phyloP scores from a whole-genome alignment of 768 basidiomycete genomes.

The Tylopilus felleus region DNA sequence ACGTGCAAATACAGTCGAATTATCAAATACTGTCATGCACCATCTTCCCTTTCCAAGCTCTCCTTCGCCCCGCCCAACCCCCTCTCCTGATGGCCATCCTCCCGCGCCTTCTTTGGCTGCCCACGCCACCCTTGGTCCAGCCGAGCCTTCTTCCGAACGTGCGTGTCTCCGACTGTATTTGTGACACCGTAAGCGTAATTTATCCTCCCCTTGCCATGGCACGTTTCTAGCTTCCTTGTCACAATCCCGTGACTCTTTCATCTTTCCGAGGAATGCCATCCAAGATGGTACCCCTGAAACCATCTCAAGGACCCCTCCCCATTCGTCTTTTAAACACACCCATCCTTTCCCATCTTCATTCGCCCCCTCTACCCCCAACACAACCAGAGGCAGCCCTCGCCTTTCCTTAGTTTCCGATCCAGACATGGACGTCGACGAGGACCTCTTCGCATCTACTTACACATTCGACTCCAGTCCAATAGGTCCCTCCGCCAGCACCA shows the following conservation, averaged over 20 bases:
- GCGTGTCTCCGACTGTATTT: slow-evolving; percentile 12
- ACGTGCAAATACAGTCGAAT: slow-evolving; percentile 60
- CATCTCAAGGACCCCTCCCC: slow-evolving; percentile 13
- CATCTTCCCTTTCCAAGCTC: slow-evolving; percentile 1
- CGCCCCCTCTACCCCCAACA: slow-evolving; percentile 19
- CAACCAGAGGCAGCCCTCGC: slow-evolving; percentile 22
- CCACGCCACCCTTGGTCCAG: slow-evolving; percentile 17
- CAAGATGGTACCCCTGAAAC: slow-evolving; percentile 26
- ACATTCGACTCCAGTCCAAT: slow-evolving; percentile 23
- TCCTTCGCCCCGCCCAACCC: background rate
- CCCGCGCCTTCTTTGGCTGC: slow-evolving; percentile 2
- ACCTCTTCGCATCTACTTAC: slow-evolving; percentile 30
- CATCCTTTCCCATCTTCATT: slow-evolving; percentile 24
- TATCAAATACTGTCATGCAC: slow-evolving; percentile 48
- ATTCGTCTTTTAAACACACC: slow-evolving; percentile 16
- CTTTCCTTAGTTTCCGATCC: slow-evolving; percentile 22
- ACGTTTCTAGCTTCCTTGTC: slow-evolving; percentile 25
- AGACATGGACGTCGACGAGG: slow-evolving; percentile 24
- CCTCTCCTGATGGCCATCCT: background rate
- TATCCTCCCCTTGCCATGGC: slow-evolving; percentile 5
- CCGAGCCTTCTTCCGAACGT: slow-evolving; percentile 25
- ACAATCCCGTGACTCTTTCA: slow-evolving; percentile 36
- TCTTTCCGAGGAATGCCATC: slow-evolving; percentile 34
- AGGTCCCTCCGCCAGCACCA: slow-evolving; percentile 1
- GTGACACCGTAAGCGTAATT: slow-evolving; percentile 11